Evolutionary conservation across 768 basidiomycete species (phyloP).

Genomic region (Hemileccinum impolitum): DNA sequence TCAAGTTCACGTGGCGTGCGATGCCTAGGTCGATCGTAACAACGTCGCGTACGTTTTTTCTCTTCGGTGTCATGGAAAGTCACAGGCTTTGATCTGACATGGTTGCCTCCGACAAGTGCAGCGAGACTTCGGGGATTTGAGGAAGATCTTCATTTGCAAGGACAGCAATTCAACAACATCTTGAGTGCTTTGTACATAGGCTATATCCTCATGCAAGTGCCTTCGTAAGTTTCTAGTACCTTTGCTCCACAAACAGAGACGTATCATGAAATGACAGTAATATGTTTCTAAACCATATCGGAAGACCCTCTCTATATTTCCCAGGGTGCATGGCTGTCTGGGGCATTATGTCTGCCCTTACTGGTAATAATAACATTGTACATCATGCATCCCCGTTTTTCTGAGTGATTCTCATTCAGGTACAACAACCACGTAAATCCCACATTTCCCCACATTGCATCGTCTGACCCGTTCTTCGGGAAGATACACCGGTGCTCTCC

Average conservation of each 20-base stretch:
- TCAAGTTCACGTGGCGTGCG: neutral
- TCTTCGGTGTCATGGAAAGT: neutral
- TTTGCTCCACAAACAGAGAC: neutral
- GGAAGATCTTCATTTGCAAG: constrained; percentile 58
- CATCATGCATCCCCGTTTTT: neutral
- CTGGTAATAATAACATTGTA: constrained; percentile 34
- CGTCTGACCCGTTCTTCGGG: constrained; percentile 1
- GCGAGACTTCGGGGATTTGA: constrained; percentile 73
- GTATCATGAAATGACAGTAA: constrained; percentile 43
- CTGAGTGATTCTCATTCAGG: constrained; percentile 25
- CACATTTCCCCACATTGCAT: neutral
- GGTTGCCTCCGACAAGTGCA: constrained; percentile 42
- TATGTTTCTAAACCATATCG: constrained; percentile 65
- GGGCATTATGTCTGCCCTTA: constrained; percentile 59
- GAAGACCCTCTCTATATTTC: constrained; percentile 65
- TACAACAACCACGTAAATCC: constrained; percentile 37
- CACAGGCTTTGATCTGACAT: neutral
- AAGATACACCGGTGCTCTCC: constrained; percentile 62
- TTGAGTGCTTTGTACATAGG: constrained; percentile 68
- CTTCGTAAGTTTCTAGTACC: constrained; percentile 47
- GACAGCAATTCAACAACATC: constrained; percentile 62
- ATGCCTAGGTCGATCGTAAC: constrained; percentile 61
- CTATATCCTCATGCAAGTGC: constrained; percentile 78
- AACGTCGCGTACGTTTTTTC: constrained; percentile 54
- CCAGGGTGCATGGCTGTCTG: constrained; percentile 67